Base-by-base conservation (phyloP, 331 rosid species). In the Prunus yedoensis region DNA sequence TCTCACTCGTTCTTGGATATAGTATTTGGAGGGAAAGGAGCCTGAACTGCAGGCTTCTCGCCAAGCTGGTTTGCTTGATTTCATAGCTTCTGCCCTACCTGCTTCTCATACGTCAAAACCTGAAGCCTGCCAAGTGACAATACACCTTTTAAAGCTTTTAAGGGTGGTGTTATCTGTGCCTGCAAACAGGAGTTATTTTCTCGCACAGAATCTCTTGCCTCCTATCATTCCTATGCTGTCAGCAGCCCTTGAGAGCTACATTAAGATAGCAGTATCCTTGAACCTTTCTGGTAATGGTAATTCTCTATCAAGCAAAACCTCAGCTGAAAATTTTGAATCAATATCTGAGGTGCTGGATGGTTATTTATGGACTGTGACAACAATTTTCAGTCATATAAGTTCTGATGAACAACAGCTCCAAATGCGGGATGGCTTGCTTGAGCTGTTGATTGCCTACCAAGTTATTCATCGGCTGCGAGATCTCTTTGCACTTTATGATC, bases 61-160 rank as follows among this genome's bases (percentile, higher is more conserved):
- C 70, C 99, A 92, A 84, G 96, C 95, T 80, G 99, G 99, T 78
- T 83, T 94, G 66, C 85, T 94, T 80, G 99, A 94, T 83, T 94
- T 94, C 85, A 88, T 94, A 83, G 99, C 99, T 81, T 94, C 97
- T 81, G 95, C 99, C 64, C 75, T 94, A 80, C 97, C 97, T 70
- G 99, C 99, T 73, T 94, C 99, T 81, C 97, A 94, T 78, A 90
- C 96, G 15, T 92, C 99, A 66, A 94, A 89, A 87, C 97, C 97
- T 69, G 97, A 94, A 85, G 99, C 96, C 60, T 89, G 99, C 84
- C 97, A 86, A 70, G 97, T 92, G 85, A 89, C 91, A 68, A 81
- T 90, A 80, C 90, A 94, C 81, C 88, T 94, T 76, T 73, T 92
- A 77, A 92, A 89, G 81, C 96, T 94, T 77, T 85, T 92, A 84